These are phyloP conservation scores for Tricladium varicosporioides DNA, from an alignment of 2,329 filamentous ascomycete genomes.

Conservation along the genomic window DNA sequence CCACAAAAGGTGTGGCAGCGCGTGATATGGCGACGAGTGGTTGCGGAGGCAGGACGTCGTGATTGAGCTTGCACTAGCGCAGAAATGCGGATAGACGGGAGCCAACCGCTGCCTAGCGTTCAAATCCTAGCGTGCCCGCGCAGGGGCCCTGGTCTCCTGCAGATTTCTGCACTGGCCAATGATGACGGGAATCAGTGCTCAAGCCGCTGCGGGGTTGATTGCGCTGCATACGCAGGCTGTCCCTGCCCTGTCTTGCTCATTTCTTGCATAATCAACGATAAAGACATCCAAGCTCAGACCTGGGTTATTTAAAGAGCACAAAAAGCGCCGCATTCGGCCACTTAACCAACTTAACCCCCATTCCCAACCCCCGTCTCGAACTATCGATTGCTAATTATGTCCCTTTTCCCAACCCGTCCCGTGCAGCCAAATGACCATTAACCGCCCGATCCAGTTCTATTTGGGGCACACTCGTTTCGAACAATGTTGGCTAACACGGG, in stretches of 20 bases:
- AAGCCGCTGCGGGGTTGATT: constrained; percentile 4
- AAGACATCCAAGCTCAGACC: constrained; percentile 4
- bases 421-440: constrained; percentile 11
- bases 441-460: constrained; percentile 30
- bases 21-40: constrained; percentile 22
- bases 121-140: neutral
- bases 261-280: constrained; percentile 23
- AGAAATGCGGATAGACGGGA: constrained; percentile 11
- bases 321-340: constrained; percentile 22
- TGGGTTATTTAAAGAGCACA: constrained; percentile 30
- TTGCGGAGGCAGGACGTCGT: constrained; percentile 7
- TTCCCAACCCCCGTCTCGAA: neutral
- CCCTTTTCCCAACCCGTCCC: constrained; percentile 11
- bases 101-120: constrained; percentile 9
- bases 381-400: constrained; percentile 28
- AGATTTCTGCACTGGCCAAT: constrained; percentile 12
- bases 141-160: neutral
- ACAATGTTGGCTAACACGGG: neutral
- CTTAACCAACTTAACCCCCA: constrained; percentile 6
- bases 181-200: neutral
- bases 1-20: constrained; percentile 11
- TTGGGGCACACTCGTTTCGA: constrained; percentile 17
- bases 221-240: neutral
- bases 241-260: constrained; percentile 3
- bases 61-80: constrained; percentile 12